These are phyloP conservation scores for Lobosporangium transversale DNA, from an alignment of 192 early-diverging fungal genomes.

Conservation along the genomic window DNA sequence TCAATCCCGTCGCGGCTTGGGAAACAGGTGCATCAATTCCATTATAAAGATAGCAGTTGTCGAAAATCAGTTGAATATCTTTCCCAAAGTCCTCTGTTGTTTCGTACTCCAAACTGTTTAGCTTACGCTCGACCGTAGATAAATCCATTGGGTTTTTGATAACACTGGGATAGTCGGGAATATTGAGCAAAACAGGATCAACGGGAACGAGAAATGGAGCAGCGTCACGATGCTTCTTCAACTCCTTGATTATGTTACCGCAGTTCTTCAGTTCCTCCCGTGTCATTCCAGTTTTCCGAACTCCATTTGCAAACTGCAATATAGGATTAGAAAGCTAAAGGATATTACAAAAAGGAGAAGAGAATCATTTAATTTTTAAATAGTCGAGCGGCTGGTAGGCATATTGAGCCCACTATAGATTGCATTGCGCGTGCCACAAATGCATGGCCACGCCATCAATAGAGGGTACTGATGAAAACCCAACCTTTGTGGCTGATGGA, in stretches of 20 bases:
- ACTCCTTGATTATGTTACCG: conserved; percentile 73
- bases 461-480: neutral
- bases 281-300: conserved; percentile 63
- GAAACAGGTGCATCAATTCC: conserved; percentile 76
- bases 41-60: conserved; percentile 87
- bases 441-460: neutral
- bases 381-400: neutral
- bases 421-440: neutral
- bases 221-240: conserved; percentile 84
- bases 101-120: conserved; percentile 70
- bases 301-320: neutral
- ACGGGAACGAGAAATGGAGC: conserved; percentile 88
- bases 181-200: conserved; percentile 74
- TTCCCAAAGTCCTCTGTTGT: conserved; percentile 73
- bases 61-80: conserved; percentile 79
- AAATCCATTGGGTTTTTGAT: conserved; percentile 85
- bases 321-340: neutral
- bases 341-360: neutral
- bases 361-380: neutral
- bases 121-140: conserved; percentile 76
- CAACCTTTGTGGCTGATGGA: neutral
- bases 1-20: conserved; percentile 72
- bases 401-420: neutral
- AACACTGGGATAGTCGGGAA: conserved; percentile 81
- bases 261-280: conserved; percentile 88